These are phyloP conservation scores for Ceratobasidium sp. DNA, from an alignment of 1,284 basidiomycete species.

Conservation along the genomic window DNA sequence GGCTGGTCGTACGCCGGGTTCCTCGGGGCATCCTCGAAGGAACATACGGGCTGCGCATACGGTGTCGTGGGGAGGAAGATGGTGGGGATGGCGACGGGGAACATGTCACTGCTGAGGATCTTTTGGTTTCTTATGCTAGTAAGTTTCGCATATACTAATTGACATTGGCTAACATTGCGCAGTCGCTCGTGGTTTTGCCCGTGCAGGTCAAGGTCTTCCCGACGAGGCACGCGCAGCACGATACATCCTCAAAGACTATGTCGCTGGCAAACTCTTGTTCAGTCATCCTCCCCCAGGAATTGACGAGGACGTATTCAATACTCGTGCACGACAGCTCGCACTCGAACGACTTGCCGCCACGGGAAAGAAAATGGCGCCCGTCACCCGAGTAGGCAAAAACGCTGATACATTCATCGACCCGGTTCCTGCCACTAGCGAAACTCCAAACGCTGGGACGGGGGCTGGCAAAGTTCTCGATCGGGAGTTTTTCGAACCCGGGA, in stretches of 20 bases:
- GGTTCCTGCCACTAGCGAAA: constrained; percentile 40
- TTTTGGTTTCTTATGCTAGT: constrained; percentile 92
- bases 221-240: constrained; percentile 95
- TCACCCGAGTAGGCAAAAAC: constrained; percentile 80
- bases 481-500: constrained; percentile 77
- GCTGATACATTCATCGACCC: constrained; percentile 78
- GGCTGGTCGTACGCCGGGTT: constrained; percentile 81
- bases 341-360: constrained; percentile 59
- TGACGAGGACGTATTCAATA: constrained; percentile 78
- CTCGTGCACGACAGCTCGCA: constrained; percentile 68
- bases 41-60: constrained; percentile 86
- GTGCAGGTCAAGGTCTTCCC: constrained; percentile 95
- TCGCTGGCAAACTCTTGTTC: constrained; percentile 91
- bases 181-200: constrained; percentile 94
- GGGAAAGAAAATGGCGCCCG: constrained; percentile 84
- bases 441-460: constrained; percentile 39
- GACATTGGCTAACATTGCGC: constrained; percentile 7
- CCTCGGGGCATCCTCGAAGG: constrained; percentile 88
- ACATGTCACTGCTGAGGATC: constrained; percentile 76
- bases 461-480: constrained; percentile 62
- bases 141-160: constrained; percentile 51
- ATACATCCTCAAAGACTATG: constrained; percentile 96
- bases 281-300: constrained; percentile 83
- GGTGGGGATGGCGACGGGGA: constrained; percentile 73
- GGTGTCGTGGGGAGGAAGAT: constrained; percentile 73